Base-by-base conservation (phyloP, 208 protist genomes). In the Leishmania mexicana region DNA sequence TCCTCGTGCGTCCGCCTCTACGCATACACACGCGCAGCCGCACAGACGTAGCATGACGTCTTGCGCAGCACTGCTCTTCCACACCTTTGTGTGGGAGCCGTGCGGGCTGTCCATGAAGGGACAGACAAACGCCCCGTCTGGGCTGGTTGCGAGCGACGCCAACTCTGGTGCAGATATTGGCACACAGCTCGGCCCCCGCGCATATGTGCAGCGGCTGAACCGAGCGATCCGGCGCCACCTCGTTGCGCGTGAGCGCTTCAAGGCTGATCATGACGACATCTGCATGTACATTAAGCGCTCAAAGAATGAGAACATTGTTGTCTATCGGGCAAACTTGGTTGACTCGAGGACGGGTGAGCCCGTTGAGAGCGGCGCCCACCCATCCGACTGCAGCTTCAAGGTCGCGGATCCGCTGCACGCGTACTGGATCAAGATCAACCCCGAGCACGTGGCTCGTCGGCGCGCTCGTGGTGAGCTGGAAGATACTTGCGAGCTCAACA, bases 251-350 rank as follows among this genome's bases (percentile, higher is more conserved):
- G 57, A 31, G 15, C 91, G 93, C 78, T 96, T 94, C 82, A 83
- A 80, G 13, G 74, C 89, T 21, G 93, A 96, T 74, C 89, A 93
- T 81, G 87, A 85, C 45, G 92, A 95, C 85, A 96, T 87, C 21
- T 95, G 91, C 81, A 88, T 95, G 89, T 95, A 93, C 88, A 95
- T 96, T 83, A 83, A 87, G 76, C 93, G 93, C 67, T 94, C 89
- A 68, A 95, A 95, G 83, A 96, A 96, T 74, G 35, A 85, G 17
- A 96, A 95, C 73, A 74, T 96, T n/a, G 93, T 96, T 7, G 91
- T 83, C 24, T 96, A 96, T 86, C 81, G 81, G 42, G 90, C 90
- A 31, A 90, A 92, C 68, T 75, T 88, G 42, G 57, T 80, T 7
- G 81, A 85, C 77, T 42, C 47, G 47, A 77, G 78, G 58, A 88